Conservation (phyloP, 345 rosid species). For the Sisymbrium altissimum region DNA sequence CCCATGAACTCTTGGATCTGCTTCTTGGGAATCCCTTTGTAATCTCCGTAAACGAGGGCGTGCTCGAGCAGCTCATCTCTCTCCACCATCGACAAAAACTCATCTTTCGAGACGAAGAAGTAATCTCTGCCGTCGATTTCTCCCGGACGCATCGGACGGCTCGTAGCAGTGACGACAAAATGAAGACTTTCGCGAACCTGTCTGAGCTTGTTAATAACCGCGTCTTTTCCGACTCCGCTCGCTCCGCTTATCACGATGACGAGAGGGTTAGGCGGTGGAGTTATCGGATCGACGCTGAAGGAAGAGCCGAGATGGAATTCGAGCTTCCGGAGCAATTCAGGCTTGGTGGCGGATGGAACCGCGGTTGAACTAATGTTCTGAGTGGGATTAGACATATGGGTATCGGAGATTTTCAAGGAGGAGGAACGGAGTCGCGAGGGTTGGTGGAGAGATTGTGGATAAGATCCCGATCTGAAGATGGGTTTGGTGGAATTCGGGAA, state of each 20-base stretch:
- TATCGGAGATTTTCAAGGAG: slow-evolving; percentile 42
- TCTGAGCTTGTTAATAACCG: slow-evolving; percentile 63
- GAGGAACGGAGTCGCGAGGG: slow-evolving; percentile 29
- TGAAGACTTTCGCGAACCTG: slow-evolving; percentile 55
- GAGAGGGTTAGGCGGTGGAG: slow-evolving; percentile 51
- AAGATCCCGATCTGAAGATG: slow-evolving; percentile 15
- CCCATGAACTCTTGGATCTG: slow-evolving; percentile 72
- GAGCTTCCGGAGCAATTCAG: slow-evolving; percentile 61
- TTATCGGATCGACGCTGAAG: slow-evolving; percentile 42
- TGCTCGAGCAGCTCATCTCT: slow-evolving; percentile 73
- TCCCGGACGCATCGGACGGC: slow-evolving; percentile 68
- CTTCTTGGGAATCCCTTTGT: slow-evolving; percentile 81
- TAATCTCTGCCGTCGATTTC: slow-evolving; percentile 82
- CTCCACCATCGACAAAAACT: slow-evolving; percentile 66
- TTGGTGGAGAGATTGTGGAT: slow-evolving; percentile 7
- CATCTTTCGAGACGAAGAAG: slow-evolving; percentile 64
- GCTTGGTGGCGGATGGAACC: slow-evolving; percentile 36
- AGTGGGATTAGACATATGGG: slow-evolving; percentile 32
- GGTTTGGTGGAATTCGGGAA: slow-evolving; percentile 20
- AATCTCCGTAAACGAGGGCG: slow-evolving; percentile 84
- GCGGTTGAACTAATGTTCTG: slow-evolving; percentile 21
- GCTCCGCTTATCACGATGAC: slow-evolving; percentile 83
- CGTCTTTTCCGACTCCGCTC: slow-evolving; percentile 90
- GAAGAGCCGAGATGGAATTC: slow-evolving; percentile 60
- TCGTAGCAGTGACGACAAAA: slow-evolving; percentile 85